Percentiles rank a stretch among this genome's conserved stretches.
phyloP scores from a whole-genome alignment of 1,284 basidiomycete genomes.

The Takashimella koratensis region DNA sequence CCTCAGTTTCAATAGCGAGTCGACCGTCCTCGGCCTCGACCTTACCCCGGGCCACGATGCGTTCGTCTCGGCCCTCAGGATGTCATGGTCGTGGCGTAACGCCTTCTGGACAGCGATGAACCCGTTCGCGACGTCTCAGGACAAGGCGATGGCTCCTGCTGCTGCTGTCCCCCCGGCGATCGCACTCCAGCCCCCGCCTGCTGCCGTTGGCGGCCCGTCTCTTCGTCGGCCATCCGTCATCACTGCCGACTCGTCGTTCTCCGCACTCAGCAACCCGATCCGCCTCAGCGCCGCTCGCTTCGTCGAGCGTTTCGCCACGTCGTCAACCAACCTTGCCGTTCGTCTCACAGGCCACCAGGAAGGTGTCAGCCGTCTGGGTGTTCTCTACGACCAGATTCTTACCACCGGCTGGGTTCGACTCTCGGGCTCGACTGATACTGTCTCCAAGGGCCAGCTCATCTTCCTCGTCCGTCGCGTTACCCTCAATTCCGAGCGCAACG shows the following conservation, averaged over 20 bases:
- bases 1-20: conserved; percentile 8
- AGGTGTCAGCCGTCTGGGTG: conserved; percentile 45
- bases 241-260: conserved; percentile 7
- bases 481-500: conserved; percentile 43
- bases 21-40: conserved; percentile 47
- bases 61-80: conserved; percentile 49
- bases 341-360: conserved; percentile 40
- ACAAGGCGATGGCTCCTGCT: not conserved
- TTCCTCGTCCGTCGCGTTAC: conserved; percentile 48
- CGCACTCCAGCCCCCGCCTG: too few relatives aligned
- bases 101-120: conserved; percentile 25
- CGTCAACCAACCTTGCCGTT: conserved; percentile 38
- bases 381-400: conserved; percentile 51
- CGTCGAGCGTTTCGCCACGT: conserved; percentile 43
- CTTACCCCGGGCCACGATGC: conserved; percentile 49
- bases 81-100: conserved; percentile 50
- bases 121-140: conserved; percentile 9
- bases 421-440: conserved; percentile 38
- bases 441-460: conserved; percentile 51
- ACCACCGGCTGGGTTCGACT: conserved; percentile 50
- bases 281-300: conserved; percentile 40
- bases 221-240: not conserved
- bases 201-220: too few relatives aligned
- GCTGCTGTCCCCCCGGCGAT: not conserved
- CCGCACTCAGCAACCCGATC: not conserved